These are phyloP conservation scores for Amanita jacksonii DNA, from an alignment of 768 basidiomycete species.

Conservation along the genomic window DNA sequence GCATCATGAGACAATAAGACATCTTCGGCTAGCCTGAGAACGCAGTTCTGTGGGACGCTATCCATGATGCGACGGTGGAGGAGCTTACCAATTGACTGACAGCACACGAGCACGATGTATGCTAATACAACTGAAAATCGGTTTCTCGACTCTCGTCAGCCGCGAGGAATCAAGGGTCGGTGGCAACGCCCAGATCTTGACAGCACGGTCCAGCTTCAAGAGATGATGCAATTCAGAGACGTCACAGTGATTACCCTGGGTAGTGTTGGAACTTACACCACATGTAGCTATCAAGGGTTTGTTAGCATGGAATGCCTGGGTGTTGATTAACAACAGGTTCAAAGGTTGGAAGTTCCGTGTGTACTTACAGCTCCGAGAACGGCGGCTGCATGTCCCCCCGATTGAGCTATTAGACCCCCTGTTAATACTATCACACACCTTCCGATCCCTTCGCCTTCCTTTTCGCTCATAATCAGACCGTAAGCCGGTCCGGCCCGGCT, in stretches of 20 bases:
- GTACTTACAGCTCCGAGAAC: constrained; percentile 51
- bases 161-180: constrained; percentile 18
- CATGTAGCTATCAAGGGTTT: constrained; percentile 67
- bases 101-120: constrained; percentile 59
- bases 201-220: constrained; percentile 54
- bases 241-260: neutral
- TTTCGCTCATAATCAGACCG: constrained; percentile 50
- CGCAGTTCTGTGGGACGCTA: neutral
- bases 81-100: constrained; percentile 50
- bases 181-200: constrained; percentile 67
- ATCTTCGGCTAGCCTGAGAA: constrained; percentile 41
- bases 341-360: constrained; percentile 2
- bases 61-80: neutral
- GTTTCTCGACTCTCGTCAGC: constrained; percentile 60
- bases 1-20: constrained; percentile 45
- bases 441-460: constrained; percentile 54
- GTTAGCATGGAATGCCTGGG: constrained; percentile 58
- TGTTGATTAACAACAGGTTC: neutral
- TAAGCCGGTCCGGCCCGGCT: constrained; percentile 62
- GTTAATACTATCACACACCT: constrained; percentile 56
- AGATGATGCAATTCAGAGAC: no score
- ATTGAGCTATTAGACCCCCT: constrained; percentile 39
- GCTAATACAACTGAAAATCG: constrained; percentile 57
- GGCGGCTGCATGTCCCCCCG: constrained; percentile 65
- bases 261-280: constrained; percentile 39